Conservation (phyloP, 2,329 filamentous ascomycete genomes). For the Cytospora schulzeri region DNA sequence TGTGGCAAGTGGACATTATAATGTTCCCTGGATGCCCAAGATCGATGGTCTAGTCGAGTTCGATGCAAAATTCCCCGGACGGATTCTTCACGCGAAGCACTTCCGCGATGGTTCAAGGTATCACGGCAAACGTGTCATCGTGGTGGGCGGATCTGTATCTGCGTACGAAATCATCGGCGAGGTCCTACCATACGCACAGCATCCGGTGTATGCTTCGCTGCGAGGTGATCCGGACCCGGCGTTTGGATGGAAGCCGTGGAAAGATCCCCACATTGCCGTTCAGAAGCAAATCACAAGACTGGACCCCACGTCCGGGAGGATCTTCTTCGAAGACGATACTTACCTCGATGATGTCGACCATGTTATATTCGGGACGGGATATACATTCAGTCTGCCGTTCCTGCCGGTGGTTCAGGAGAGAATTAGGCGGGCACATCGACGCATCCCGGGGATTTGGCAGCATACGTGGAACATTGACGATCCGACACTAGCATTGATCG, state of each 20-base stretch:
- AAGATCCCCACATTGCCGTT: slow-evolving; percentile 50
- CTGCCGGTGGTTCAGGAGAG: slow-evolving; percentile 48
- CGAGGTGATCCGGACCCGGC: slow-evolving; percentile 47
- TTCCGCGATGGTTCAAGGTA: slow-evolving; percentile 48
- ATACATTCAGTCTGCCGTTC: slow-evolving; percentile 60
- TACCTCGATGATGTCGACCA: slow-evolving; percentile 52
- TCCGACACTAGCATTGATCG: slow-evolving; percentile 39
- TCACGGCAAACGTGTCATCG: slow-evolving; percentile 52
- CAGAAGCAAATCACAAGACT: slow-evolving; percentile 48
- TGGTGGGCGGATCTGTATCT: slow-evolving; percentile 61
- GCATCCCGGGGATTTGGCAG: slow-evolving; percentile 42
- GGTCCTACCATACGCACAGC: slow-evolving; percentile 49
- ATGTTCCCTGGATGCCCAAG: slow-evolving; percentile 43
- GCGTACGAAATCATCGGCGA: slow-evolving; percentile 59
- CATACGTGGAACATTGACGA: slow-evolving; percentile 41
- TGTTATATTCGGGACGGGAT: slow-evolving; percentile 63
- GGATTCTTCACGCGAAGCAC: slow-evolving; percentile 50
- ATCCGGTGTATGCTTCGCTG: slow-evolving; percentile 52
- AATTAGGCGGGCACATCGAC: slow-evolving; percentile 42
- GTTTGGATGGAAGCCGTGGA: slow-evolving; percentile 59
- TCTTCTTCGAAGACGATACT: slow-evolving; percentile 56
- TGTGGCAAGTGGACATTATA: slow-evolving; percentile 46
- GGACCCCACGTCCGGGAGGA: slow-evolving; percentile 38
- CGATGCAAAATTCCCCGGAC: slow-evolving; percentile 40
- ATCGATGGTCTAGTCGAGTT: slow-evolving; percentile 46